Conservation (phyloP, 163 green algal species). For the Chlamydomonas reinhardtii region DNA sequence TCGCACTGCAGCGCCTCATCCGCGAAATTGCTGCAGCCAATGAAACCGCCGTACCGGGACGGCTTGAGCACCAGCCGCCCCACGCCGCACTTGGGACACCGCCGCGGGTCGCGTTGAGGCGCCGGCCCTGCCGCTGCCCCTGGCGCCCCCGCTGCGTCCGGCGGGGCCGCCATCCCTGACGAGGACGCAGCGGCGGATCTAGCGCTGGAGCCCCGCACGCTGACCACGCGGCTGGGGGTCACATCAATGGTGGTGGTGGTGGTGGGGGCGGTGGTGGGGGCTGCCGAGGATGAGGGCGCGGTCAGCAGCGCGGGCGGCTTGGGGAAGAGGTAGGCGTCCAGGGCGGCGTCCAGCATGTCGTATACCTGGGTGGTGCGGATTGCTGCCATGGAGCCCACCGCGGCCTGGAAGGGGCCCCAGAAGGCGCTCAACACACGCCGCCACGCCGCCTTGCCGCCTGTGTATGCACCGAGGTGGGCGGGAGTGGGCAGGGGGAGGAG, state of each 20-base stretch:
- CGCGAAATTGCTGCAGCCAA: constrained; percentile 79
- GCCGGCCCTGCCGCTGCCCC: constrained; percentile 1
- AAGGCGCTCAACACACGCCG: constrained; percentile 73
- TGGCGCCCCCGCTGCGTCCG: background rate
- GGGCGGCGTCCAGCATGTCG: constrained; percentile 36
- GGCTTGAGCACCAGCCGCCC: constrained; percentile 76
- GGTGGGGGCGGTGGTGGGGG: background rate
- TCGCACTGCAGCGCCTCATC: constrained; percentile 34
- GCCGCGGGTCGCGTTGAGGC: constrained; percentile 49
- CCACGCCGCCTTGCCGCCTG: constrained; percentile 70
- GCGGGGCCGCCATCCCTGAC: no score
- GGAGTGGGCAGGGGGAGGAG: no score
- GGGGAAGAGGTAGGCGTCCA: constrained; percentile 58
- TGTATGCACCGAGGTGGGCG: no score
- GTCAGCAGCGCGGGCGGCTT: background rate
- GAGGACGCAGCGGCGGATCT: no score
- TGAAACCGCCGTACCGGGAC: constrained; percentile 69
- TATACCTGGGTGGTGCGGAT: constrained; percentile 49
- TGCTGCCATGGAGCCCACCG: constrained; percentile 1
- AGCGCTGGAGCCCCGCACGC: background rate
- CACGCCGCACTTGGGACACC: constrained; percentile 73
- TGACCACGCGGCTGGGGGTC: background rate
- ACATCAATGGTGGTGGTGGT: background rate
- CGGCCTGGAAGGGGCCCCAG: constrained; percentile 72
- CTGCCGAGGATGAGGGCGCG: no score